These are phyloP conservation scores for Thermothielavioides terrestris DNA, from an alignment of 495 filamentous ascomycete species.

Conservation along the genomic window DNA sequence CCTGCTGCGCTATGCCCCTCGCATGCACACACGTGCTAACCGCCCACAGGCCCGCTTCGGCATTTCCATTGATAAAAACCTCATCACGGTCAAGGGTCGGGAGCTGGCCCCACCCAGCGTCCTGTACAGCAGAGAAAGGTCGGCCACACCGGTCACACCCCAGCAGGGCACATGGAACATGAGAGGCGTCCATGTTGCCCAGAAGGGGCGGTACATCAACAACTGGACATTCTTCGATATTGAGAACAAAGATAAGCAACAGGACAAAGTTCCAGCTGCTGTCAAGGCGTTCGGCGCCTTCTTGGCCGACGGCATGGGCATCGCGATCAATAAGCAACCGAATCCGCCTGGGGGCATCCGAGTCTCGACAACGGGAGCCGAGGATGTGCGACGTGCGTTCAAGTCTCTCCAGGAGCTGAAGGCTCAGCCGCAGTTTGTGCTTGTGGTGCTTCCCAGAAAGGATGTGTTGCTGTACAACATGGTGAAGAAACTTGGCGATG, in stretches of 20 bases:
- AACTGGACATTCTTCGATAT: conserved; percentile 28
- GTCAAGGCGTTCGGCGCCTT: conserved; percentile 27
- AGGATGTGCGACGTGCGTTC: conserved; percentile 11
- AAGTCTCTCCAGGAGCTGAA: background rate
- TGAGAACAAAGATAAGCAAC: conserved; percentile 15
- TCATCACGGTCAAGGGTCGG: conserved; percentile 59
- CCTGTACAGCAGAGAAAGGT: conserved; percentile 34
- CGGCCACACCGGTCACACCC: conserved; percentile 3
- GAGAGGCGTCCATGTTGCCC: conserved; percentile 24
- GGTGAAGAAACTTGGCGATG: conserved; percentile 61
- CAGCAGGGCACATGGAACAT: conserved; percentile 35
- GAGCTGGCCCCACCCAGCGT: conserved; percentile 50
- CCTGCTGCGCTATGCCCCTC: background rate
- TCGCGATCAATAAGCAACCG: conserved; percentile 17
- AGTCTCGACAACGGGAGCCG: background rate
- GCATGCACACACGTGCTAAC: conserved; percentile 1
- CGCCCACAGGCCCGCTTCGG: conserved; percentile 40
- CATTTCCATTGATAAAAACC: conserved; percentile 40
- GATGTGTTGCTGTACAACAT: conserved; percentile 50
- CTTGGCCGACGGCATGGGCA: conserved; percentile 29
- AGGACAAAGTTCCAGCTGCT: conserved; percentile 1
- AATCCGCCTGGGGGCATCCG: background rate
- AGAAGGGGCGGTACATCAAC: conserved; percentile 20
- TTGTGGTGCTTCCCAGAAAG: conserved; percentile 52
- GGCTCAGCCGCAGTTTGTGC: conserved; percentile 36